Percentiles rank a stretch among this genome's conserved stretches.
Conservation (phyloP, 352 stramenopile species). For the Globisporangium paroecandrum region DNA sequence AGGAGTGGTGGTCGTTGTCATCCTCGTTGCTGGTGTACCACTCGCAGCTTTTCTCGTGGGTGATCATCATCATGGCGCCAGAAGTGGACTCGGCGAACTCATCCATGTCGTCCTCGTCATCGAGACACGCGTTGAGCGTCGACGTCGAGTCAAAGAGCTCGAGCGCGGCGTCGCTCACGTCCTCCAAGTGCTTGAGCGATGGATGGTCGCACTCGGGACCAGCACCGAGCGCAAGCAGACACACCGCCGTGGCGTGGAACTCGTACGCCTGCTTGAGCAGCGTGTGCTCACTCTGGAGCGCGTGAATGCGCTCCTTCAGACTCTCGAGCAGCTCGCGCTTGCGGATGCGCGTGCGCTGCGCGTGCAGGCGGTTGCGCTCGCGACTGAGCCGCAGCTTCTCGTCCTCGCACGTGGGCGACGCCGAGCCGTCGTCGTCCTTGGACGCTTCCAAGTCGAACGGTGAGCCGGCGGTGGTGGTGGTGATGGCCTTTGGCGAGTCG, state of each 20-base stretch:
- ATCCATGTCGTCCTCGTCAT: constrained; percentile 28
- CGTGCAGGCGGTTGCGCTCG: constrained; percentile 73
- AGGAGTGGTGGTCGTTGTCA: constrained; percentile 19
- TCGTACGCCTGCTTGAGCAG: constrained; percentile 74
- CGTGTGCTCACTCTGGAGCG: constrained; percentile 54
- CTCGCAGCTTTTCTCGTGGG: constrained; percentile 43
- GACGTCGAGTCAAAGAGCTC: constrained; percentile 41
- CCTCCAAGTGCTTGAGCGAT: constrained; percentile 50
- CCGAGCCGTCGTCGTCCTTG: constrained; percentile 9
- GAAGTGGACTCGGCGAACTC: constrained; percentile 19
- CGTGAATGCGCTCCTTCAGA: constrained; percentile 65
- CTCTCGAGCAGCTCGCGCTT: constrained; percentile 75
- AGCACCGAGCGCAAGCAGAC: constrained; percentile 47
- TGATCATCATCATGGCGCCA: background rate
- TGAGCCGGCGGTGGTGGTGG: background rate
- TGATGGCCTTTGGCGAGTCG: constrained; percentile 27
- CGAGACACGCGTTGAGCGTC: constrained; percentile 28
- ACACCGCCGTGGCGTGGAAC: constrained; percentile 68
- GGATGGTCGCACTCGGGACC: constrained; percentile 30
- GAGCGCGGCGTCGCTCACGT: constrained; percentile 36
- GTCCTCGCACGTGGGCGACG: constrained; percentile 32
- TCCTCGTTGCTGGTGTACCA: constrained; percentile 31
- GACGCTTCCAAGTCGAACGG: background rate
- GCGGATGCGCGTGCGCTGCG: constrained; percentile 68
- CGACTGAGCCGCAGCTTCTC: constrained; percentile 71